Evolutionary conservation across 73 alveolate species (phyloP), one percentile per base, ranked within the genome.

Genomic region (Effrenium voratum): DNA sequence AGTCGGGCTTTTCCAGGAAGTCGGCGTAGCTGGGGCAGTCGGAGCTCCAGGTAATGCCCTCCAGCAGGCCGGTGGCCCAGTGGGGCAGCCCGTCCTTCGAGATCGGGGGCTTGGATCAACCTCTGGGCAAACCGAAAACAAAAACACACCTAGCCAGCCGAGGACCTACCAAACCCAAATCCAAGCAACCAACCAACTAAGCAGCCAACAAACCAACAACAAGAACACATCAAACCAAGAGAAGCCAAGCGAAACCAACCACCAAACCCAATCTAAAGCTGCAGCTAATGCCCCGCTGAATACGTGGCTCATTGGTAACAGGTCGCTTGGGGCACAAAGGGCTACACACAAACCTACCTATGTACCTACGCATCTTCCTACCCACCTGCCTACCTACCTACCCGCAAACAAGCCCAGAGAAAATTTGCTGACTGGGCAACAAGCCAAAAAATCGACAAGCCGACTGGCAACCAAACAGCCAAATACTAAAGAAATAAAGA

Each of bases 1-100:
- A 45, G 87, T 90, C 97, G 41, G 97, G 97, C 87, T 90, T 90
- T 55, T 15, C 41, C 97, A 90, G 22, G 75, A 90, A 90, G 30
- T 90, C 97, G 6, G 76, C 86, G 24, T 66, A 90, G 87, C 97
- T 90, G 86, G 95, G 43, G 84, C 95, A 87, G 8, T 87, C 95
- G 36, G 95, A 66, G n/a, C 84, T 87, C 95, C 95, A 87, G 34
- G 60, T 72, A 85, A 87, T 87, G 72, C 95, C 95, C 57, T 90
- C 88, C 49, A 90, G 87, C 45, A 90, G 49, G 32, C 97, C 97
- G 8, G 97, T 22, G 13, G 97, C 97, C 97, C 97, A 90, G 41
- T 90, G 88, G 22, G 97, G 97, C 73, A 90, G 55, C 75, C 97
- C 97, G 22, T 90, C 88, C 97, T 90, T 32, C 13, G 59, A 38